These are phyloP conservation scores for Triangularia verruculosa DNA, from an alignment of 2,329 filamentous ascomycete species.

Conservation along the genomic window DNA sequence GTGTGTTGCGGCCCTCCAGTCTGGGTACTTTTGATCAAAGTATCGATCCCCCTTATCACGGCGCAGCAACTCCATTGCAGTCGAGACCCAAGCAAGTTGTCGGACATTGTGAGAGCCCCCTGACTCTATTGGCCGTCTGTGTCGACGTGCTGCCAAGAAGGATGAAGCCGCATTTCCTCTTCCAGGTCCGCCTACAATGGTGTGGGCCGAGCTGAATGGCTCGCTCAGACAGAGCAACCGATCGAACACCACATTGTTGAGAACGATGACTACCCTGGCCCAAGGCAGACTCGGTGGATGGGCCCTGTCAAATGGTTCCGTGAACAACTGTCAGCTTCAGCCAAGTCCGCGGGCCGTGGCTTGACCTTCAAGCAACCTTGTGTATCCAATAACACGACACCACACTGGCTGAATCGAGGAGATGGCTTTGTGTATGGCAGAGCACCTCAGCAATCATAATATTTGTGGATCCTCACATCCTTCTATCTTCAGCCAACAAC, in stretches of 20 bases:
- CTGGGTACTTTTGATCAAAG: background rate
- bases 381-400: background rate
- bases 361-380: background rate
- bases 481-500: background rate
- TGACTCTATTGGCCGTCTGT: background rate
- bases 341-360: background rate
- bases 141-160: background rate
- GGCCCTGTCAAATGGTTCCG: background rate
- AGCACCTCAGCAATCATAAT: background rate
- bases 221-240: background rate
- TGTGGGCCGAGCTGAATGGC: background rate
- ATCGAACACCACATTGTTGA: background rate
- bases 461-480: background rate
- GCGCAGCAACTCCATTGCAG: background rate
- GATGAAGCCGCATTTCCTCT: background rate
- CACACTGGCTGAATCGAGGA: background rate
- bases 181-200: background rate
- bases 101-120: background rate
- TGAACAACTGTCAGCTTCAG: background rate
- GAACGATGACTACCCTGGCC: background rate
- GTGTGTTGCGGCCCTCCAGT: background rate
- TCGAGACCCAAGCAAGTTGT: slow-evolving; percentile 1
- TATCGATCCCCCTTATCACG: background rate
- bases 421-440: background rate
- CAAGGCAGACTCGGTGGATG: background rate